Conservation (phyloP, 495 filamentous ascomycete genomes). For the Apodospora peruviana region DNA sequence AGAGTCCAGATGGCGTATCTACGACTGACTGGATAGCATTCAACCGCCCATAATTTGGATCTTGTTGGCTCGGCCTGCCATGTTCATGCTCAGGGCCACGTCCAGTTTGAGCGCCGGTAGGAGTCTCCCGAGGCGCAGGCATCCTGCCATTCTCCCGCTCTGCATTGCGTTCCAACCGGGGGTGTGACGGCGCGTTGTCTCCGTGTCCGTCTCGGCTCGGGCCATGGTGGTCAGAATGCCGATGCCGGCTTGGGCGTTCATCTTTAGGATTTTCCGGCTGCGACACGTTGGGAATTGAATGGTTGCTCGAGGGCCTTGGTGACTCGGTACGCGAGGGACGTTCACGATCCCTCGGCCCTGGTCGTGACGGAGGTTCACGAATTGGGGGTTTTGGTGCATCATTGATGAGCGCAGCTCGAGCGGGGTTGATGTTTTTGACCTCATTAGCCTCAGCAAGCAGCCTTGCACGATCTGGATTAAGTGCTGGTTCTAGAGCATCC, state of each 20-base stretch:
- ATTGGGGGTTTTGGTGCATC: constrained; percentile 28
- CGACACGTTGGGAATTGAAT: constrained; percentile 25
- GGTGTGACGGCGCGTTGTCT: constrained; percentile 16
- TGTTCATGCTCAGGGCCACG: constrained; percentile 45
- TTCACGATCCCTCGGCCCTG: constrained; percentile 34
- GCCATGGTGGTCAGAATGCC: constrained; percentile 34
- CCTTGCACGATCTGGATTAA: constrained; percentile 40
- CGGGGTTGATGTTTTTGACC: constrained; percentile 47
- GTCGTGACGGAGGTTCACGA: constrained; percentile 12
- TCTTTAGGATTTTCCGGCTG: constrained; percentile 38
- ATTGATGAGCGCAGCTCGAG: constrained; percentile 49
- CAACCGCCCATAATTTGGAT: constrained; percentile 58
- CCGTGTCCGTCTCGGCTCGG: constrained; percentile 30
- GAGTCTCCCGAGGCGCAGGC: constrained; percentile 27
- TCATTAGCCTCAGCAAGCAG: constrained; percentile 33
- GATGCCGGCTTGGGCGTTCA: constrained; percentile 35
- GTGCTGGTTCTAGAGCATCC: constrained; percentile 33
- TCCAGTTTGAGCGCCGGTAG: constrained; percentile 25
- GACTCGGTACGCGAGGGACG: constrained; percentile 42
- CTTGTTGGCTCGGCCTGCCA: constrained; percentile 51
- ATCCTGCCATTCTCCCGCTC: constrained; percentile 29
- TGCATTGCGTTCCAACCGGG: constrained; percentile 27
- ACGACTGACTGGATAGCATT: constrained; percentile 47
- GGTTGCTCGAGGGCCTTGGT: constrained; percentile 40
- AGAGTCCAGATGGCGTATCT: constrained; percentile 39